Conservation (phyloP, 2,329 filamentous ascomycete genomes). For the Biscogniauxia mediterranea region DNA sequence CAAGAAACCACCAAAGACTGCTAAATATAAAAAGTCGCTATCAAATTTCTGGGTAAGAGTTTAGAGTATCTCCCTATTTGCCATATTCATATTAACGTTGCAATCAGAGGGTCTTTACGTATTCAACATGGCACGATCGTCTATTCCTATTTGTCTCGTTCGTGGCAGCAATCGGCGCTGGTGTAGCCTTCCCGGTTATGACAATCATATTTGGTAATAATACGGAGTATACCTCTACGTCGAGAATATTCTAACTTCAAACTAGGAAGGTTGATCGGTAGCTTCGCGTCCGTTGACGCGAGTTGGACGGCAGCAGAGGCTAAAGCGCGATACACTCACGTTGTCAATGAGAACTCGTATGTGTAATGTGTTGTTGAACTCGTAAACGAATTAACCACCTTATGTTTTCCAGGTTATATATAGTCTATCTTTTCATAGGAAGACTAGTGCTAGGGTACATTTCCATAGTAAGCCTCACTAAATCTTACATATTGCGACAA, state of each 20-base stretch:
- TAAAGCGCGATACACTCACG: constrained; percentile 30
- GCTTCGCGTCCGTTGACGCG: constrained; percentile 40
- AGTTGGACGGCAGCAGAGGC: constrained; percentile 18
- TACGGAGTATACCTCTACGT: not conserved
- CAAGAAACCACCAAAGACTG: constrained; percentile 14
- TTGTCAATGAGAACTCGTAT: constrained; percentile 45
- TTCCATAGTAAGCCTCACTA: constrained; percentile 44
- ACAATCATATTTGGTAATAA: constrained; percentile 54
- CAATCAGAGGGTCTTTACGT: constrained; percentile 30
- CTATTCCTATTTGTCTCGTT: constrained; percentile 24
- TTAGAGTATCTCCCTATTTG: constrained; percentile 12
- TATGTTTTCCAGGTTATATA: constrained; percentile 53
- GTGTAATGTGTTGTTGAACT: constrained; percentile 11
- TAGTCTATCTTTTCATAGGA: constrained; percentile 69
- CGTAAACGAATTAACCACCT: not conserved
- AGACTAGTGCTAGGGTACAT: constrained; percentile 64
- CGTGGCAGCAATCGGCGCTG: constrained; percentile 27
- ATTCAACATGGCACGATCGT: constrained; percentile 28
- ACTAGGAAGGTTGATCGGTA: constrained; percentile 44
- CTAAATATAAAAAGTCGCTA: constrained; percentile 19
- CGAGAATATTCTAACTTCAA: constrained; percentile 9
- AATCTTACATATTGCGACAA: not conserved
- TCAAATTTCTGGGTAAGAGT: constrained; percentile 26
- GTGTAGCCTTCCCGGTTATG: constrained; percentile 41
- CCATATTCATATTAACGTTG: constrained; percentile 9